Conservation (phyloP, 106 monocot species). For the Apostasia shenzhenica region DNA sequence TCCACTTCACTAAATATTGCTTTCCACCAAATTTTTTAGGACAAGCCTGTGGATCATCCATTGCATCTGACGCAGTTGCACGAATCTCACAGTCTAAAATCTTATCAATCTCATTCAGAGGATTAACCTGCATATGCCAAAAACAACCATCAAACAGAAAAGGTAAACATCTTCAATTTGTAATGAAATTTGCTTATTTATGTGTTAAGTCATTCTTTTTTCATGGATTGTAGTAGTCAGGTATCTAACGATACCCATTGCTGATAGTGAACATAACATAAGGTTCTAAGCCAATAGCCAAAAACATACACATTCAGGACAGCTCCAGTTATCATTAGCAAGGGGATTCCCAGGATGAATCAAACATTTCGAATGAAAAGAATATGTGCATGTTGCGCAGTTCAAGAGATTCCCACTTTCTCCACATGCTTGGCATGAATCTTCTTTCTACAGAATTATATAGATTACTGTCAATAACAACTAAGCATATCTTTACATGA, state of each 20-base stretch:
- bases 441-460: conserved; percentile 55
- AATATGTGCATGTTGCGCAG: conserved; percentile 84
- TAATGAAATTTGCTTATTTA: not conserved
- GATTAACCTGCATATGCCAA: conserved; percentile 53
- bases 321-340: conserved; percentile 63
- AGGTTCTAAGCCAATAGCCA: not conserved
- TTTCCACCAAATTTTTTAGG: conserved; percentile 43
- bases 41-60: conserved; percentile 30
- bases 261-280: not conserved
- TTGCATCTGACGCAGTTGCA: conserved; percentile 21
- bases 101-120: conserved; percentile 78
- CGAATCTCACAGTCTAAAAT: conserved; percentile 76
- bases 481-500: conserved; percentile 2
- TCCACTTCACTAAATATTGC: conserved; percentile 96
- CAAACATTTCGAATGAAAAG: conserved; percentile 72
- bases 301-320: conserved; percentile 88
- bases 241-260: not conserved
- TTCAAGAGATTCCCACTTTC: conserved; percentile 48
- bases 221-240: not conserved
- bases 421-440: conserved; percentile 78
- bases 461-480: not conserved
- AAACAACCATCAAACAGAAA: not conserved
- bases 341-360: conserved; percentile 46
- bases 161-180: not conserved
- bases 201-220: not conserved